These are phyloP conservation scores for Echria macrotheca DNA, from an alignment of 495 filamentous ascomycete species.

Conservation along the genomic window DNA sequence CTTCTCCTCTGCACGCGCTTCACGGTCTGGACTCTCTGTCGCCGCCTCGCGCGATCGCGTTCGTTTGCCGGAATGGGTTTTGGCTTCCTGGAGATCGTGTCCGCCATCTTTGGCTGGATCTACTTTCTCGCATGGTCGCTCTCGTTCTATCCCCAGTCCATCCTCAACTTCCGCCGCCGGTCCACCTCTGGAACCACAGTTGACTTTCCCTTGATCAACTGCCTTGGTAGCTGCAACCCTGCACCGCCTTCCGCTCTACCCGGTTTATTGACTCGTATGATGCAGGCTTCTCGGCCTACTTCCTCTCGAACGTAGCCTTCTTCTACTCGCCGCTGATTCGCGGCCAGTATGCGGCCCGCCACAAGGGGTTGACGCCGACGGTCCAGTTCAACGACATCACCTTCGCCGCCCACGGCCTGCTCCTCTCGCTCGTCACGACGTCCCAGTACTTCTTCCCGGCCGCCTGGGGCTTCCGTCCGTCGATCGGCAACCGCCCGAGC, in stretches of 20 bases:
- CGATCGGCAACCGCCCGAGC: conserved; percentile 49
- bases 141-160: conserved; percentile 88
- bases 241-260: conserved; percentile 32
- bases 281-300: conserved; percentile 71
- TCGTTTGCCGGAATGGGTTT: too few relatives aligned
- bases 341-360: conserved; percentile 75
- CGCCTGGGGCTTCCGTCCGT: conserved; percentile 70
- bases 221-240: conserved; percentile 53
- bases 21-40: too few relatives aligned
- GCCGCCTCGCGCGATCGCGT: too few relatives aligned
- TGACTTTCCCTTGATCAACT: conserved; percentile 81
- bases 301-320: conserved; percentile 64
- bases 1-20: too few relatives aligned
- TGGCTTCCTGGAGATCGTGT: conserved; percentile 32
- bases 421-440: conserved; percentile 60
- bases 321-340: conserved; percentile 74
- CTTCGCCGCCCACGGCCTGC: conserved; percentile 71
- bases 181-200: conserved; percentile 79
- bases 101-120: conserved; percentile 51
- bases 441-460: conserved; percentile 66
- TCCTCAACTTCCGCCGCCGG: conserved; percentile 66
- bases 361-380: conserved; percentile 67
- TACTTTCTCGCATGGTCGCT: conserved; percentile 73
- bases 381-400: conserved; percentile 86
- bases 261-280: background rate